phyloP scores from a whole-genome alignment of 139 green algal genomes.

The Deuterostichococcus epilithicus region DNA sequence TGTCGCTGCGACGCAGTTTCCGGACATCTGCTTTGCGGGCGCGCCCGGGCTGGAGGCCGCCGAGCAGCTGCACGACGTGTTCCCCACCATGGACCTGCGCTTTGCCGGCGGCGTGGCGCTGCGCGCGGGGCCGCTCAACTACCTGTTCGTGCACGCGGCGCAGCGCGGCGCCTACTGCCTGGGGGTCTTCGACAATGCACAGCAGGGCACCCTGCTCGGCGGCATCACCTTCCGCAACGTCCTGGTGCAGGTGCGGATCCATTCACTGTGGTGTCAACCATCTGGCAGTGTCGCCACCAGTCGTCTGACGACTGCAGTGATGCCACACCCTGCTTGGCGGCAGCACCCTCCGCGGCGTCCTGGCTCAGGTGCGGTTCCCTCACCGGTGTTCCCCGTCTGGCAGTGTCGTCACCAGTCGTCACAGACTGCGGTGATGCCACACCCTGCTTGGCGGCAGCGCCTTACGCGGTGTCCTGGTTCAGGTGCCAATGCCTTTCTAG shows the following conservation, averaged over 20 bases:
- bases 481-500: too few relatives aligned
- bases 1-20: slow-evolving; percentile 55
- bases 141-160: slow-evolving; percentile 79
- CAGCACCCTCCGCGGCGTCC: background rate
- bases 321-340: background rate
- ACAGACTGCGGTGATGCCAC: background rate
- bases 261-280: too few relatives aligned
- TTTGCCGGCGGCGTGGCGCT: slow-evolving; percentile 53
- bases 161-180: slow-evolving; percentile 76
- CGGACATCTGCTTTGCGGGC: slow-evolving; percentile 81
- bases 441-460: background rate
- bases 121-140: slow-evolving; percentile 68
- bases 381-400: background rate
- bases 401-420: background rate
- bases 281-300: background rate
- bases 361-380: background rate
- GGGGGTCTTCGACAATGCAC: slow-evolving; percentile 86
- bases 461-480: background rate
- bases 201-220: slow-evolving; percentile 75
- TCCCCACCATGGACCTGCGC: slow-evolving; percentile 61
- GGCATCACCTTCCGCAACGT: slow-evolving; percentile 80
- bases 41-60: slow-evolving; percentile 30
- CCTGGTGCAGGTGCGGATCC: slow-evolving; percentile 52
- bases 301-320: background rate
- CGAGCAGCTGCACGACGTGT: slow-evolving; percentile 45